Base-by-base conservation (phyloP, 352 stramenopile species). In the Phytophthora aleatoria region DNA sequence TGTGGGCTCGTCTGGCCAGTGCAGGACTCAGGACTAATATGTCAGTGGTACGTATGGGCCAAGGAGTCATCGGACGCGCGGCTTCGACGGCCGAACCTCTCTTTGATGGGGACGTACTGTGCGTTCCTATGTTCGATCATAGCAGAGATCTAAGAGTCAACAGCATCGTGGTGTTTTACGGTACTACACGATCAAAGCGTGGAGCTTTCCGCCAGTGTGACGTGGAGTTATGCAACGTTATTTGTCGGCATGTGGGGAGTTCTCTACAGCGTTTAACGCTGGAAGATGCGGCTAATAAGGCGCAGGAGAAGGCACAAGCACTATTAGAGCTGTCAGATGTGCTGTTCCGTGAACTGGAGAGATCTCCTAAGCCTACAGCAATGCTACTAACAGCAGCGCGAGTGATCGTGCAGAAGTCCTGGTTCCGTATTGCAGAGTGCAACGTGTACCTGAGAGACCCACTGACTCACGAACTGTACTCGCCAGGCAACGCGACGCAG, bases 381-480 rank as follows among this genome's bases (percentile, higher is more conserved):
- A 65, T 92, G 50, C 54, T 92, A 13, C 50, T 86, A 0, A 76
- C 75, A 15, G 60, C 57, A 20, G 69, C 60, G 20, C 55, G 48
- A 12, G 50, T 48, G 3, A 59, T 74, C 8, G 60, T 71, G 10
- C 48, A 71, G 9, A 71, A 68, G 10, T 16, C 48, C 6, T 77
- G 69, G 69, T 51, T 77, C 38, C 50, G 47, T 27, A 61, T 55
- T 26, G 38, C 61, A 2, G 65, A 88, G 33, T 89, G 81, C 67
- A 87, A 83, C 51, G 76, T 90, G n/a, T 91, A 88, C 64, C 36
- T 90, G 48, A 72, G 83, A 64, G 79, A 89, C 60, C 68, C 84
- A 7, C 69, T 87, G 3, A 85, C 78, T 9, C 65, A 63, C 16
- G 83, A 90, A 58, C 74, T 91, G 26, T 80, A 82, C 41, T 81